phyloP scores from a whole-genome alignment of 257 asterid species.

The Rehmannia glutinosa region DNA sequence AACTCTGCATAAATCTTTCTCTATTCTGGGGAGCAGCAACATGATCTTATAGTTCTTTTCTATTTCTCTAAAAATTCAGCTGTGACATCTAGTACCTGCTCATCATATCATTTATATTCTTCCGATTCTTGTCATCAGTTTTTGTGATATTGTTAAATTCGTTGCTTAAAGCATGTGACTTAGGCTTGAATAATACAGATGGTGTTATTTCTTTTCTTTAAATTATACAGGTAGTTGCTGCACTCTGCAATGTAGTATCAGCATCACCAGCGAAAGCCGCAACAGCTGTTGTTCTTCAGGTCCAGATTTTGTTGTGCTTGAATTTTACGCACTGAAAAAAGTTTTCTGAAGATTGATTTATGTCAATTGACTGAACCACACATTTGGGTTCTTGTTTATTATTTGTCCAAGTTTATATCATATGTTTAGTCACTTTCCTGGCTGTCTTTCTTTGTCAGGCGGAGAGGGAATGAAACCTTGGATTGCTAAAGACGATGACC shows the following conservation, averaged over 20 bases:
- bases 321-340: conserved; percentile 7
- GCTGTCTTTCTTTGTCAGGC: conserved; percentile 65
- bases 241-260: conserved; percentile 90
- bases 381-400: too few relatives aligned
- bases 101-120: neutral
- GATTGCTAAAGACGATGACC: conserved; percentile 93
- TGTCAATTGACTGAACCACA: neutral
- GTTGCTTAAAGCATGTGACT: conserved; percentile 7
- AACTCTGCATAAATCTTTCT: too few relatives aligned
- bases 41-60: too few relatives aligned
- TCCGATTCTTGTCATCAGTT: too few relatives aligned
- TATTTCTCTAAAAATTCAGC: too few relatives aligned
- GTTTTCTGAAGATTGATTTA: neutral
- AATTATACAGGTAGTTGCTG: conserved; percentile 80
- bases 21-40: too few relatives aligned
- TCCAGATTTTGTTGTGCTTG: conserved; percentile 53
- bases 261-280: conserved; percentile 97
- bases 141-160: neutral
- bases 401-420: conserved; percentile 9
- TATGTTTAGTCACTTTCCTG: conserved; percentile 42
- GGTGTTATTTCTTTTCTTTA: conserved; percentile 2
- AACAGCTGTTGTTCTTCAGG: conserved; percentile 98
- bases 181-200: neutral
- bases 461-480: conserved; percentile 95
- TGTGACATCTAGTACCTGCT: too few relatives aligned